Conservation (phyloP, 2,329 filamentous ascomycete species). For the Periglandula ipomoeae region DNA sequence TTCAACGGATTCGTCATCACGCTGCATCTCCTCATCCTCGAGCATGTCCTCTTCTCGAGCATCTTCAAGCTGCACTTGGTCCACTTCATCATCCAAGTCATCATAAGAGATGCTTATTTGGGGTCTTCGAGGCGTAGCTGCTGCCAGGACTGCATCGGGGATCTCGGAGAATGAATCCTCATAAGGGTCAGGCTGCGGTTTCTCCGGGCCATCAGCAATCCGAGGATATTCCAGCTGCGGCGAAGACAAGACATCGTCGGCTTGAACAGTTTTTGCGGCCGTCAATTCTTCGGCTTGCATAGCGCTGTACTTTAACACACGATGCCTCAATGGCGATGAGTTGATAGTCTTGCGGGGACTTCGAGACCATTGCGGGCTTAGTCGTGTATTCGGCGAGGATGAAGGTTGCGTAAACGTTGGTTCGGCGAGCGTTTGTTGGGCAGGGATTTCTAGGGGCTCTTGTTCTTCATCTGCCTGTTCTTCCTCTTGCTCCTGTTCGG, state of each 20-base stretch:
- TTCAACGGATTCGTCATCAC: not conserved
- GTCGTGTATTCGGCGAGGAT: slow-evolving; percentile 14
- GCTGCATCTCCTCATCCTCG: not conserved
- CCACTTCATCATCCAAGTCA: slow-evolving; percentile 8
- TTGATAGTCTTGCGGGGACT: slow-evolving; percentile 25
- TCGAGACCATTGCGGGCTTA: slow-evolving; percentile 20
- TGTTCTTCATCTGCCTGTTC: not conserved
- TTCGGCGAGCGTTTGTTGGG: slow-evolving; percentile 8
- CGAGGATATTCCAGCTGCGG: slow-evolving; percentile 4
- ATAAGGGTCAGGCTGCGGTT: slow-evolving; percentile 28
- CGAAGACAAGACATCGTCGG: slow-evolving; percentile 2
- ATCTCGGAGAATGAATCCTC: slow-evolving; percentile 52
- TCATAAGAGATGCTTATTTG: slow-evolving; percentile 1
- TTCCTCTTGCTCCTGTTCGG: not conserved
- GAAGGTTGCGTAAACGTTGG: slow-evolving; percentile 1
- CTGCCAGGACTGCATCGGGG: slow-evolving; percentile 39
- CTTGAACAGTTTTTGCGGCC: not conserved
- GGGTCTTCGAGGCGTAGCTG: slow-evolving; percentile 34
- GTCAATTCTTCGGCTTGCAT: slow-evolving; percentile 14
- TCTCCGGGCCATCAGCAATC: slow-evolving; percentile 10
- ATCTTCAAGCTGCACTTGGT: not conserved
- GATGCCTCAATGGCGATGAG: slow-evolving; percentile 24
- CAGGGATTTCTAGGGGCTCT: slow-evolving; percentile 4
- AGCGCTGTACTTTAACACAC: slow-evolving; percentile 22
- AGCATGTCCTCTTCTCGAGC: not conserved